Conservation (phyloP, 2,329 filamentous ascomycete species). For the Cladophialophora immunda region DNA sequence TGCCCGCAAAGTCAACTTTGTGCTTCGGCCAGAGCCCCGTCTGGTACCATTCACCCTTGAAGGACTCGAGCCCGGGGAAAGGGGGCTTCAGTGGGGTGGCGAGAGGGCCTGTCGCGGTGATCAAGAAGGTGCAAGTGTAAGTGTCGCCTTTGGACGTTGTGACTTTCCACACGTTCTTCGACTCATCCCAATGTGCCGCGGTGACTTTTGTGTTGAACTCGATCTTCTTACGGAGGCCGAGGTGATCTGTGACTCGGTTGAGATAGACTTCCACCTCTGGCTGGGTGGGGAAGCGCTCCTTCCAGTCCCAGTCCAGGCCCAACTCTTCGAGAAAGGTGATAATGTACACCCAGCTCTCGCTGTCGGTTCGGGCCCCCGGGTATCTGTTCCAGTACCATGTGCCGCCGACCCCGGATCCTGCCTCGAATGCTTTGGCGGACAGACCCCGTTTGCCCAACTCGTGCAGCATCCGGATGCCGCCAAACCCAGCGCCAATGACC, state of each 20-base stretch:
- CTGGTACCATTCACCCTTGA: slow-evolving; percentile 67
- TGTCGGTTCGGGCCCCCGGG: slow-evolving; percentile 57
- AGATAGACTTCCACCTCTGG: slow-evolving; percentile 58
- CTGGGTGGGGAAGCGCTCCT: slow-evolving; percentile 47
- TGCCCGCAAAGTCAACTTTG: slow-evolving; percentile 56
- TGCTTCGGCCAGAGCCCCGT: slow-evolving; percentile 66
- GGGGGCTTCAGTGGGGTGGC: slow-evolving; percentile 60
- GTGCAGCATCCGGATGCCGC: slow-evolving; percentile 62
- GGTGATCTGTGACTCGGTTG: slow-evolving; percentile 54
- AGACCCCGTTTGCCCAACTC: slow-evolving; percentile 60
- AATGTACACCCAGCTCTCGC: slow-evolving; percentile 55
- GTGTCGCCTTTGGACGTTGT: slow-evolving; percentile 50
- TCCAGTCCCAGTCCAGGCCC: slow-evolving; percentile 45
- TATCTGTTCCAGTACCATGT: slow-evolving; percentile 51
- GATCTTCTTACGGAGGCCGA: slow-evolving; percentile 55
- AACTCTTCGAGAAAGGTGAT: slow-evolving; percentile 46
- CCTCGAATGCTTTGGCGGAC: slow-evolving; percentile 60
- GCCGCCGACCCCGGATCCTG: slow-evolving; percentile 54
- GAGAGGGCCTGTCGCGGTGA: slow-evolving; percentile 60
- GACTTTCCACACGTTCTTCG: slow-evolving; percentile 53
- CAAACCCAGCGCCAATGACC: slow-evolving; percentile 43
- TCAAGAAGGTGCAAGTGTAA: slow-evolving; percentile 53
- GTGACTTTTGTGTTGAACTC: slow-evolving; percentile 55
- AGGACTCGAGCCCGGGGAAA: slow-evolving; percentile 66
- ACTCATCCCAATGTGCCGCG: slow-evolving; percentile 51